phyloP scores from a whole-genome alignment of 2,329 filamentous ascomycete species.

The Alternaria viburni region DNA sequence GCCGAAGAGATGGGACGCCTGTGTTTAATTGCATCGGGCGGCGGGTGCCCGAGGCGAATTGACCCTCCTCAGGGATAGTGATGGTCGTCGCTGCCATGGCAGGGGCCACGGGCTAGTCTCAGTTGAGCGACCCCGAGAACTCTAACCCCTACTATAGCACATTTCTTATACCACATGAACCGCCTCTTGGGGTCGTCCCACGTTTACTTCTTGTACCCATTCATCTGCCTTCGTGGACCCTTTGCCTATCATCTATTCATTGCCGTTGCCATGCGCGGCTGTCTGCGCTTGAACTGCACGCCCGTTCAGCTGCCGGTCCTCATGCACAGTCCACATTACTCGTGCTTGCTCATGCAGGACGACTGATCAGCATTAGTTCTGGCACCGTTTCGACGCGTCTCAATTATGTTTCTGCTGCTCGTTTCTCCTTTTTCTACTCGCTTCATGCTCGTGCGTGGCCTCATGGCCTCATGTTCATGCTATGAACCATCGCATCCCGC shows the following conservation, averaged over 20 bases:
- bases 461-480: not conserved
- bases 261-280: not conserved
- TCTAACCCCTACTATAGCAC: not conserved
- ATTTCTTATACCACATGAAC: constrained; percentile 1
- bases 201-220: not conserved
- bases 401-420: not conserved
- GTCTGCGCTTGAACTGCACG: not conserved
- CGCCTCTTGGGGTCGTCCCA: not conserved
- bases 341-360: not conserved
- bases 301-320: not conserved
- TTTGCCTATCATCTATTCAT: not conserved
- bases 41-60: constrained; percentile 6
- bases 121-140: not conserved
- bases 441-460: not conserved
- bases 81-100: constrained; percentile 2
- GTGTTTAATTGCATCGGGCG: constrained; percentile 14
- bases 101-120: constrained; percentile 8
- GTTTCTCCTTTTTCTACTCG: not conserved
- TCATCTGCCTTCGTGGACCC: not conserved
- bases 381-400: not conserved
- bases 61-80: constrained; percentile 6
- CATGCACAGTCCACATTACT: constrained; percentile 4
- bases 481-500: not conserved
- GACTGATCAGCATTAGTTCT: not conserved
- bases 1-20: constrained; percentile 6